phyloP scores from a whole-genome alignment of 371 early-diverging fungal genomes.

The Rhizopus delemar region DNA sequence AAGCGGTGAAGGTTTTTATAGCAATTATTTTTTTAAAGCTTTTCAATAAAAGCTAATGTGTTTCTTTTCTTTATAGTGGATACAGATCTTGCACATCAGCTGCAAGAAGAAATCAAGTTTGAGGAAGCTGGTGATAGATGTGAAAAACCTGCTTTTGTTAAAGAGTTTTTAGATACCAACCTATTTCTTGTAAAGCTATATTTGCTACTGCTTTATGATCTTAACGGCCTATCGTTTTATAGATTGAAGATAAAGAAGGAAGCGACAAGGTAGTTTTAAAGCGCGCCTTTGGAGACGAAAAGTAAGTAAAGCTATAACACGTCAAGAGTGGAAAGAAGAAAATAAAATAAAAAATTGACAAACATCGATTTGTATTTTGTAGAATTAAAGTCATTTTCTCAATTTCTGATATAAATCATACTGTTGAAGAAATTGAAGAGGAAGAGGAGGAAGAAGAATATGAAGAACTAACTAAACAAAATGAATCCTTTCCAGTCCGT shows the following conservation, averaged over 20 bases:
- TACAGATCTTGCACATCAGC: constrained; percentile 59
- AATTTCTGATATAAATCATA: constrained; percentile 71
- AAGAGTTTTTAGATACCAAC: constrained; percentile 65
- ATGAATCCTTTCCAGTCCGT: constrained; percentile 51
- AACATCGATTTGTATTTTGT: background rate
- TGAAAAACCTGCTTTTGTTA: constrained; percentile 51
- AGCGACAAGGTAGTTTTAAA: constrained; percentile 71
- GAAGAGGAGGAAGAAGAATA: constrained; percentile 12
- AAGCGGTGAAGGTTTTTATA: background rate
- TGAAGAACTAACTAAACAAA: constrained; percentile 9
- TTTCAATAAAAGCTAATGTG: background rate
- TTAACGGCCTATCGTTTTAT: constrained; percentile 19
- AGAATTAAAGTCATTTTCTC: constrained; percentile 76
- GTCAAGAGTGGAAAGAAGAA: background rate
- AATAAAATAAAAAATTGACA: background rate
- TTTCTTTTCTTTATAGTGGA: constrained; percentile 40
- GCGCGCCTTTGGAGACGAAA: constrained; percentile 82
- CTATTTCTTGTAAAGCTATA: constrained; percentile 58
- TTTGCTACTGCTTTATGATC: background rate
- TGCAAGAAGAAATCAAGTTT: constrained; percentile 72
- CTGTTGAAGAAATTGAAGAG: constrained; percentile 38
- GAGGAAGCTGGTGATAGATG: constrained; percentile 62
- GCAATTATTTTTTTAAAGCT: background rate
- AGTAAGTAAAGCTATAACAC: constrained; percentile 41
- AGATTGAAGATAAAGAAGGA: constrained; percentile 69